Evolutionary conservation across 441 rosid genomes (phyloP).

Genomic region (Mallotus japonicus): DNA sequence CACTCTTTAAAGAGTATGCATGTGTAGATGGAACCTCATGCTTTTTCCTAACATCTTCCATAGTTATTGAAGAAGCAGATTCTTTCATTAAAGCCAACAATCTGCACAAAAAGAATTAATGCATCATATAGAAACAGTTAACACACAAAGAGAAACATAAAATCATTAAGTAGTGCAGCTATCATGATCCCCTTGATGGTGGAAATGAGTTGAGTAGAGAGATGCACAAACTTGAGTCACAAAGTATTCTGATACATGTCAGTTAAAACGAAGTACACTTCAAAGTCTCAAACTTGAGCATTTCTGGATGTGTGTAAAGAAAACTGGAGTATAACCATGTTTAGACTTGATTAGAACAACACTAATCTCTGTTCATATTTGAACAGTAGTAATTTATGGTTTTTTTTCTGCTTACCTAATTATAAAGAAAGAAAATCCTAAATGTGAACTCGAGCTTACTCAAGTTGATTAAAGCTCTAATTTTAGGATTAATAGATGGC

Average conservation of each 20-base stretch:
- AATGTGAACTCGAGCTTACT: not conserved
- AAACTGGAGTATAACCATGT: too few relatives aligned
- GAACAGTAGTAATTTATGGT: too few relatives aligned
- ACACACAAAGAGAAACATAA: slow-evolving; percentile 12
- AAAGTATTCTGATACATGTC: too few relatives aligned
- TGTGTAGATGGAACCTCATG: slow-evolving; percentile 56
- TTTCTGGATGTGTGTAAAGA: too few relatives aligned
- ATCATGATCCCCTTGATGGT: not conserved
- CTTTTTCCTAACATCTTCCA: slow-evolving; percentile 50
- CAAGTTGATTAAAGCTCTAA: not conserved
- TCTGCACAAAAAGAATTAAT: slow-evolving; percentile 41
- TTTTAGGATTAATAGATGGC: not conserved
- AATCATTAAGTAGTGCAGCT: not conserved
- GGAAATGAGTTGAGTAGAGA: too few relatives aligned
- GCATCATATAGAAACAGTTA: slow-evolving; percentile 13
- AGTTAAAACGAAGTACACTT: too few relatives aligned
- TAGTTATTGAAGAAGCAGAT: slow-evolving; percentile 49
- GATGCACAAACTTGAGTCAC: too few relatives aligned
- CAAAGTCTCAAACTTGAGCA: too few relatives aligned
- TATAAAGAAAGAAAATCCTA: not conserved
- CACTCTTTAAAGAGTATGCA: slow-evolving; percentile 40
- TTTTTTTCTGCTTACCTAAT: too few relatives aligned
- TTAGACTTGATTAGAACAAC: too few relatives aligned
- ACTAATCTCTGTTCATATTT: too few relatives aligned
- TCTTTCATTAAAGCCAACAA: slow-evolving; percentile 53